Conservation (phyloP, 768 basidiomycete genomes). For the Mycena capillaripes region DNA sequence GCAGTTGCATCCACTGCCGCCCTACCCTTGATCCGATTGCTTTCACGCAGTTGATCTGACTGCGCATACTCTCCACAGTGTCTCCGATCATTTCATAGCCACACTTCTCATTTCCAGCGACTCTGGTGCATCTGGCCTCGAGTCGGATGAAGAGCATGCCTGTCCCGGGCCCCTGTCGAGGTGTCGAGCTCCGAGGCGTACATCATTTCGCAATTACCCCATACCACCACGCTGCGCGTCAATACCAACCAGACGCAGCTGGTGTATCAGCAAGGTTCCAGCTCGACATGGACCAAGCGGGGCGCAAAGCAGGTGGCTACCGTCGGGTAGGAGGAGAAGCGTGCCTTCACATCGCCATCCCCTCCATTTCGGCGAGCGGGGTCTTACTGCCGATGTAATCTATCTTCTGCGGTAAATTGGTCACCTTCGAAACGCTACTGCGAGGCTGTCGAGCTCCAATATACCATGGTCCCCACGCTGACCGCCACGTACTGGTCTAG, state of each 20-base stretch:
- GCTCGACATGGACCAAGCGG: slow-evolving; percentile 45
- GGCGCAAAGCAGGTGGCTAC: slow-evolving; percentile 53
- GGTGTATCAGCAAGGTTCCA: slow-evolving; percentile 40
- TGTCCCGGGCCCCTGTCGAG: no score
- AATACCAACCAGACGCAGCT: slow-evolving; percentile 43
- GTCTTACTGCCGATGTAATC: slow-evolving; percentile 54
- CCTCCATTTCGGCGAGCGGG: slow-evolving; percentile 48
- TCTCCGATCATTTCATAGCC: no score
- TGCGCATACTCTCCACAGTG: no score
- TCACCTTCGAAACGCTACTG: slow-evolving; percentile 28
- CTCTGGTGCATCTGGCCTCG: no score
- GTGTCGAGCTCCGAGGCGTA: no score
- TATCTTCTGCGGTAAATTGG: slow-evolving; percentile 47
- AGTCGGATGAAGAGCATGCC: no score
- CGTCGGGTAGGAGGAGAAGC: slow-evolving; percentile 56
- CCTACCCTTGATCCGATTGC: no score
- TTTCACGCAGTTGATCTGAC: no score
- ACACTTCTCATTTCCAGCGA: no score
- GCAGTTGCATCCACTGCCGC: no score
- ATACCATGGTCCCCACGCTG: slow-evolving; percentile 37
- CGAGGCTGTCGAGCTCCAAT: slow-evolving; percentile 40
- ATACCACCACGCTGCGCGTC: slow-evolving; percentile 7
- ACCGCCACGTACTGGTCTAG: slow-evolving; percentile 46
- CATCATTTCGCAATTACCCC: neutral
- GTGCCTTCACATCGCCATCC: slow-evolving; percentile 56